Evolutionary conservation across 2,329 filamentous ascomycete genomes (phyloP).

Genomic region (Pseudovirgaria hyperparasitica): DNA sequence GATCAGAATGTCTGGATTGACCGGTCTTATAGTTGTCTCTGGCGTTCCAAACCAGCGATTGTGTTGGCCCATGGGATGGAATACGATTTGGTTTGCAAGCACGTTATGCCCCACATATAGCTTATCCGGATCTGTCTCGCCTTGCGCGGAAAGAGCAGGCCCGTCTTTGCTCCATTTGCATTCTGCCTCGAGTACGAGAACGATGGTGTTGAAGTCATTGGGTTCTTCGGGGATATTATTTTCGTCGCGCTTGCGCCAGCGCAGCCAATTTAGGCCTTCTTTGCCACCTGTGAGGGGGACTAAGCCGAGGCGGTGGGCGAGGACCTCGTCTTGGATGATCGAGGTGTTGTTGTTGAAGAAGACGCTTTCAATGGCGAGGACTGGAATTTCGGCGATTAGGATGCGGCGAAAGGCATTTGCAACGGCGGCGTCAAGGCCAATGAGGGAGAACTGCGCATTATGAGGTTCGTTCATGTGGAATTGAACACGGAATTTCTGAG

Average conservation of each 20-base stretch:
- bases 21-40: conserved; percentile 58
- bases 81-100: conserved; percentile 48
- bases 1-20: conserved; percentile 86
- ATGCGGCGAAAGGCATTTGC: conserved; percentile 97
- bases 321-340: conserved; percentile 94
- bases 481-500: conserved; percentile 54
- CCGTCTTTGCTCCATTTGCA: conserved; percentile 66
- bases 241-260: conserved; percentile 64
- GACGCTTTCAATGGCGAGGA: conserved; percentile 84
- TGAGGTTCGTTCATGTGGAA: conserved; percentile 74
- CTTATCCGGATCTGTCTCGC: conserved; percentile 69
- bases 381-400: conserved; percentile 85
- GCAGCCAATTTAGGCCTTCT: conserved; percentile 67
- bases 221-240: conserved; percentile 32
- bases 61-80: conserved; percentile 56
- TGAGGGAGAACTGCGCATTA: conserved; percentile 77
- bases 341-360: conserved; percentile 95
- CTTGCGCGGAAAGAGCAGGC: conserved; percentile 43
- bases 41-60: conserved; percentile 15
- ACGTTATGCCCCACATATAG: conserved; percentile 72
- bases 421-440: conserved; percentile 83
- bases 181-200: conserved; percentile 61
- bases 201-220: conserved; percentile 77
- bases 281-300: conserved; percentile 75
- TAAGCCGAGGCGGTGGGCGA: conserved; percentile 78